Evolutionary conservation across 1,284 basidiomycete species (phyloP).

Genomic region (Rhodotorula sp.): DNA sequence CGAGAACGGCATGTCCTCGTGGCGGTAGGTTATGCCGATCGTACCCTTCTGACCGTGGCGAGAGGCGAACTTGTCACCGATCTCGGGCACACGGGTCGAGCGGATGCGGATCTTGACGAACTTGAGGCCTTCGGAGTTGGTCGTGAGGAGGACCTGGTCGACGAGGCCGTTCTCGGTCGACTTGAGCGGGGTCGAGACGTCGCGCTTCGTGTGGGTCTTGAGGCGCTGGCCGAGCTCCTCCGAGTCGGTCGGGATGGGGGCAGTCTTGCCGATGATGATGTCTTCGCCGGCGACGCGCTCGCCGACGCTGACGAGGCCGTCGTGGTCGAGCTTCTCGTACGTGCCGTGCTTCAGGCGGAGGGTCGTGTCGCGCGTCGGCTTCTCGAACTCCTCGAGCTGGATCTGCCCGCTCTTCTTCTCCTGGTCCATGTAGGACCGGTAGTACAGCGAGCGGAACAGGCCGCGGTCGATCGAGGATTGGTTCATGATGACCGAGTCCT

Average conservation of each 20-base stretch:
- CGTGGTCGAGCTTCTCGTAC: constrained; percentile 96
- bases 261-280: constrained; percentile 99
- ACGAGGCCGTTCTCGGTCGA: constrained; percentile 97
- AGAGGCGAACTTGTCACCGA: constrained; percentile 98
- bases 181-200: constrained; percentile 96
- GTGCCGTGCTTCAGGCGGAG: constrained; percentile 97
- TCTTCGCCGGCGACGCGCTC: constrained; percentile 94
- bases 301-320: constrained; percentile 92
- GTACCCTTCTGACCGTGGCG: constrained; percentile 99
- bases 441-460: constrained; percentile 97
- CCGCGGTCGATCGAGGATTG: constrained; percentile 97
- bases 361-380: constrained; percentile 88
- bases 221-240: constrained; percentile 96
- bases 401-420: constrained; percentile 96
- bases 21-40: constrained; percentile 97
- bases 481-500: constrained; percentile 99
- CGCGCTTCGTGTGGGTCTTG: constrained; percentile 82
- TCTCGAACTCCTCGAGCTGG: constrained; percentile 93
- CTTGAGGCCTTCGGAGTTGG: constrained; percentile 92
- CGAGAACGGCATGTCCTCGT: constrained; percentile 99
- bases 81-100: constrained; percentile 93
- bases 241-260: constrained; percentile 91
- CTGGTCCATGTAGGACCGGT: constrained; percentile 89
- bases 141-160: constrained; percentile 95
- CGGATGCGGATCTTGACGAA: constrained; percentile 98